Evolutionary conservation across 306 rosid genomes (phyloP), one percentile per base, ranked within the genome.

Genomic region (Prunus padus): DNA sequence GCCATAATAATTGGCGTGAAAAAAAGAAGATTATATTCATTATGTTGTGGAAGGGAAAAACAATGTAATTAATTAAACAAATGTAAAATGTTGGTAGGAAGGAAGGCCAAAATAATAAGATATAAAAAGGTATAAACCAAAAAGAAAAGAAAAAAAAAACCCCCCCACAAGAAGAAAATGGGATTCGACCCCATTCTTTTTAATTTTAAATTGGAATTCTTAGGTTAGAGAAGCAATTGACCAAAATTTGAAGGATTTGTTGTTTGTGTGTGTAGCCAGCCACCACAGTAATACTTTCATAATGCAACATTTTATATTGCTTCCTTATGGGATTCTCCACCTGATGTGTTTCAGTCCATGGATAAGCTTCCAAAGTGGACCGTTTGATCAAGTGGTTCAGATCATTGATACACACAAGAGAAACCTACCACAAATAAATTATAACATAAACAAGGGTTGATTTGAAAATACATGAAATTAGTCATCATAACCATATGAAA

Each of bases 321-420:
- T 51, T 75, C 40, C 42, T 18, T 51, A 40, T 20, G 54, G 78
- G 71, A 33, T 75, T 75, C 64, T 76, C 69, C 70, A 63, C 66
- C 66, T 59, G 76, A 42, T 67, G 31, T 33, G 61, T 61, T 23
- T 73, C 65, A 59, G 47, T 18, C 8, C 18, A 28, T 59, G 60
- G 76, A 74, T 76, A 71, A 74, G 69, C 66, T 23, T 25, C 30
- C 40, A 56, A 55, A 63, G 2, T 67, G 51, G 23, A 37, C 70
- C 74, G 6, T 73, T 46, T 73, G 63, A 65, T 73, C 71, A 6
- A 69, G 12, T 67, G 69, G 82, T 75, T 23, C 49, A 65, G 64
- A 47, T 79, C 44, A 60, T 54, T 26, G 45, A 52, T 9, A 23
- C 26, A 67, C 62, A 57, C 14, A 4, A 66, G 18, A 64, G 42